phyloP scores from a whole-genome alignment of 1,284 basidiomycete species.

The Melanopsichium pennsylvanicum region DNA sequence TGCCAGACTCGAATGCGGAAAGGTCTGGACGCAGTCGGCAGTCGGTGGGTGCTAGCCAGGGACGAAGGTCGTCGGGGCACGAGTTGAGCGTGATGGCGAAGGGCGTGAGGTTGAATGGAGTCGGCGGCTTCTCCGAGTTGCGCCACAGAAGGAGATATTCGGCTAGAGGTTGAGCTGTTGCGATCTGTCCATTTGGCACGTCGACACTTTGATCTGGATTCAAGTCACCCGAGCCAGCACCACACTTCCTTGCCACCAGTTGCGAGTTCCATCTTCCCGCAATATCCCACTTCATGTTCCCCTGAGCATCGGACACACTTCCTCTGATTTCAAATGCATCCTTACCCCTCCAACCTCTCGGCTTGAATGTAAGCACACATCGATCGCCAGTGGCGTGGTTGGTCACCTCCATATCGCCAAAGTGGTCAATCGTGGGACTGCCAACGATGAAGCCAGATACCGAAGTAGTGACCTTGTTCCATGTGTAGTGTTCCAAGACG shows the following conservation, averaged over 20 bases:
- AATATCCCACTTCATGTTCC: slow-evolving; percentile 82
- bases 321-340: slow-evolving; percentile 93
- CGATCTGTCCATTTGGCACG: slow-evolving; percentile 61
- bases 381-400: slow-evolving; percentile 93
- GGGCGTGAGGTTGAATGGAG: slow-evolving; percentile 81
- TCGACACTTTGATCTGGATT: slow-evolving; percentile 73
- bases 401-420: slow-evolving; percentile 87
- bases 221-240: slow-evolving; percentile 74
- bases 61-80: slow-evolving; percentile 74
- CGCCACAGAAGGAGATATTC: slow-evolving; percentile 88
- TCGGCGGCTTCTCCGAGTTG: slow-evolving; percentile 76
- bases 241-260: slow-evolving; percentile 80
- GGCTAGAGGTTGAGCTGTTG: slow-evolving; percentile 66
- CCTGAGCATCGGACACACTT: slow-evolving; percentile 76
- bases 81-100: slow-evolving; percentile 92
- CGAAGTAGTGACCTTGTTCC: slow-evolving; percentile 76
- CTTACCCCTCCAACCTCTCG: slow-evolving; percentile 89
- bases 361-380: slow-evolving; percentile 92
- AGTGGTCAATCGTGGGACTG: slow-evolving; percentile 93
- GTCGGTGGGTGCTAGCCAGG: slow-evolving; percentile 87
- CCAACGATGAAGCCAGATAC: slow-evolving; percentile 90
- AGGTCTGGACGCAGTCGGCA: slow-evolving; percentile 93
- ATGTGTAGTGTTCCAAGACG: slow-evolving; percentile 78
- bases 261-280: slow-evolving; percentile 96
- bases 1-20: slow-evolving; percentile 89